phyloP scores from a whole-genome alignment of 176 grass and related monocot species.

The Triticum timopheevii region DNA sequence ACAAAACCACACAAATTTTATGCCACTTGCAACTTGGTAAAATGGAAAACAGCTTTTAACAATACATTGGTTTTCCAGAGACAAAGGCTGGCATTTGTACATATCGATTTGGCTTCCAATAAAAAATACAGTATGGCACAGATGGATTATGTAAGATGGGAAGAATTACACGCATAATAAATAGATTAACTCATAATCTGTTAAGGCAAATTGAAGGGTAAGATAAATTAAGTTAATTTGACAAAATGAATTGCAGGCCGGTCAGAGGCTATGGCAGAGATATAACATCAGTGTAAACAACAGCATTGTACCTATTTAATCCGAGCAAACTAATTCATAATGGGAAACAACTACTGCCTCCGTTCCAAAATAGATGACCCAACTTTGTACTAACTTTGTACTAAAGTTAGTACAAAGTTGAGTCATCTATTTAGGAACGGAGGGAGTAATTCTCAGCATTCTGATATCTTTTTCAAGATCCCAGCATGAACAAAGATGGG shows the following conservation, averaged over 20 bases:
- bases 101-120: background rate
- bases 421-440: no score
- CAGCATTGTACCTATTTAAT: background rate
- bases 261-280: background rate
- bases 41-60: background rate
- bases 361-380: no score
- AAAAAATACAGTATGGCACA: background rate
- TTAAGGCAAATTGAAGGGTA: background rate
- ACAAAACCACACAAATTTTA: background rate
- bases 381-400: no score
- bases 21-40: background rate
- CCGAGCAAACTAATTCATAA: background rate
- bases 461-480: slow-evolving; percentile 6
- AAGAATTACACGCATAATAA: slow-evolving; percentile 5
- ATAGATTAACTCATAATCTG: background rate
- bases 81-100: background rate
- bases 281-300: background rate
- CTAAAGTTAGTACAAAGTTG: no score
- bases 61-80: background rate
- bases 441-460: background rate
- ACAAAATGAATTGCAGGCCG: background rate
- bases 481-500: background rate
- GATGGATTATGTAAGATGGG: background rate
- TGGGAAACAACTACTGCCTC: background rate
- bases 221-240: background rate